Evolutionary conservation across 805 yeast species (phyloP), one percentile per base, ranked within the genome.

Genomic region (Monosporozyma unispora): DNA sequence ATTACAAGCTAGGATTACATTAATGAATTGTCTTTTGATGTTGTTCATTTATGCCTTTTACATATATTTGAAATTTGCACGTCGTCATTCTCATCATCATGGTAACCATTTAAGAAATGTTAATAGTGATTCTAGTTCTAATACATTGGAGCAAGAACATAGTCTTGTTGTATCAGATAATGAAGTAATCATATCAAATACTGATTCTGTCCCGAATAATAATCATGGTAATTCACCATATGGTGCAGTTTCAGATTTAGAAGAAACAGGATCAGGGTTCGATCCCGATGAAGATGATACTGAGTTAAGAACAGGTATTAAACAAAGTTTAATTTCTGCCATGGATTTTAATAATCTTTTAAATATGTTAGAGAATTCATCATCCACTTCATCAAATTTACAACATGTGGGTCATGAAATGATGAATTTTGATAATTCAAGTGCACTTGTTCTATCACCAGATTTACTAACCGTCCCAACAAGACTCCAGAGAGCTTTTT

Each of bases 301-400:
- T 10, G 18, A 27, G 9, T 38, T 54, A 31, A 48, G 52, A 28
- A 47, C 48, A 14, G 51, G 54, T 6, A 58, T 60, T 3, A 60
- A 61, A 46, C 66, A 63, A n/a, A 64, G 61, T 45, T 39, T 65
- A 8, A 52, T 65, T 12, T 56, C 66, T 2, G 63, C 63, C 1
- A 54, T 65, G 63, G 68, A 65, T 49, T 60, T 57, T 46, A 59
- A 54, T 40, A 57, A 52, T 40, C 46, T 65, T 3, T 50, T 63
- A 28, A 44, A 55, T 6, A 54, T 61, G 56, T 45, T 65, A 46
- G 66, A 63, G 49, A 47, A 54, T 31, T 57, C 64, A 7, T 11
- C 35, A 7, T 23, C 37, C 4, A n/a, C 23, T 1, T 29, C 25
- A 14, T 21, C 39, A 12, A 29, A 37, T 28, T 22, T 29, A 40